Evolutionary conservation across 495 filamentous ascomycete species (phyloP).

Genomic region (Annulohypoxylon stygium): DNA sequence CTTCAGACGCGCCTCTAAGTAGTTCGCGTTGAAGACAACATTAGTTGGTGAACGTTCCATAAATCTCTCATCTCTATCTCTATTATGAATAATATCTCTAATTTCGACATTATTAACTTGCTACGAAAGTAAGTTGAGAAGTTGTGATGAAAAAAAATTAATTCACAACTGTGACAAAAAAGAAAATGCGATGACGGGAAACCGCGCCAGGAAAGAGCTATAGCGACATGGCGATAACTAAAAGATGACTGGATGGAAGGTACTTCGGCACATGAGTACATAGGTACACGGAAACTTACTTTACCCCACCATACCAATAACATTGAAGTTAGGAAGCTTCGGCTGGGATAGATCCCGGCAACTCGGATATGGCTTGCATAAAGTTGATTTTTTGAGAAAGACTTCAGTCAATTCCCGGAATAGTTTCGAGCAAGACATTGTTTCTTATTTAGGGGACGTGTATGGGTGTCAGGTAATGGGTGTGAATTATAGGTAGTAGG

Average conservation of each 20-base stretch:
- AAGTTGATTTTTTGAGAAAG: not conserved
- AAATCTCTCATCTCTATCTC: not conserved
- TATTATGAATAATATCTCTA: not conserved
- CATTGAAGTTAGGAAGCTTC: not conserved
- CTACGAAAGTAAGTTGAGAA: not conserved
- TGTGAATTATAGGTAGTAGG: not conserved
- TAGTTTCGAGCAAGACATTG: not conserved
- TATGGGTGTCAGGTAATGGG: not conserved
- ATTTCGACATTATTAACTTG: conserved; percentile 10
- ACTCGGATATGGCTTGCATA: conserved; percentile 11
- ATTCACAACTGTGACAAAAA: not conserved
- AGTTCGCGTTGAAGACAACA: conserved; percentile 10
- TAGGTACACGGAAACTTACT: not conserved
- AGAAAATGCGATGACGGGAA: conserved; percentile 2
- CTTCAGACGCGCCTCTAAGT: conserved; percentile 22
- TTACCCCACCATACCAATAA: conserved; percentile 5
- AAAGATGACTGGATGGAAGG: not conserved
- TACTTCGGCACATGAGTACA: conserved; percentile 1
- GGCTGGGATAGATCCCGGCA: not conserved
- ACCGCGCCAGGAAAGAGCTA: conserved; percentile 9
- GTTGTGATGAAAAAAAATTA: not conserved
- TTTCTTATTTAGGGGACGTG: not conserved
- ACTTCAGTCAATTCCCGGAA: not conserved
- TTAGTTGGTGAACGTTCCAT: not conserved
- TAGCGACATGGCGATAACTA: not conserved